phyloP scores from a whole-genome alignment of 2,329 filamentous ascomycete genomes.

The Fusarium tricinctum region DNA sequence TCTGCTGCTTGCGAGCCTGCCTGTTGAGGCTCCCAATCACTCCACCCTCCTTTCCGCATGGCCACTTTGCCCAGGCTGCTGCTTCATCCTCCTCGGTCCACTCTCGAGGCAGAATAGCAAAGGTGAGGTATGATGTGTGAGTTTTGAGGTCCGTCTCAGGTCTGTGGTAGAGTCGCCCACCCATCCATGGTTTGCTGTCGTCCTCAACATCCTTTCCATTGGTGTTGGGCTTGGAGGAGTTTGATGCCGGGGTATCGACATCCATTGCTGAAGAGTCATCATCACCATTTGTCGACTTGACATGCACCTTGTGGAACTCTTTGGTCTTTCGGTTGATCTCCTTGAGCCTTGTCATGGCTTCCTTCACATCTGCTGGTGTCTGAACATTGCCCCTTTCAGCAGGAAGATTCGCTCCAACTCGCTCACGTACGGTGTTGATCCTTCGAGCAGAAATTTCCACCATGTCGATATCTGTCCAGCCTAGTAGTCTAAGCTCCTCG shows the following conservation, averaged over 20 bases:
- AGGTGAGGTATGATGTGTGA: conserved; percentile 97
- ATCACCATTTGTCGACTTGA: conserved; percentile 34
- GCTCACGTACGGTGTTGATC: conserved; percentile 85
- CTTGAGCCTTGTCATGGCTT: conserved; percentile 80
- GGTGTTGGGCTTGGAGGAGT: conserved; percentile 45
- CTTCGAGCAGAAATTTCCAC: conserved; percentile 86
- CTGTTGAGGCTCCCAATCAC: conserved; percentile 69
- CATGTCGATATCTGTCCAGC: conserved; percentile 95
- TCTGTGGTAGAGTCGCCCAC: conserved; percentile 83
- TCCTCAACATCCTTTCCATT: conserved; percentile 46
- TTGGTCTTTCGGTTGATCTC: conserved; percentile 79
- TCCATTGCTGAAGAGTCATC: conserved; percentile 59
- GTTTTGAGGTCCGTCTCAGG: conserved; percentile 92
- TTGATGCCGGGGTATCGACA: conserved; percentile 52
- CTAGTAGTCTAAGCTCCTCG: conserved; percentile 80
- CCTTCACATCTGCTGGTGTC: conserved; percentile 79
- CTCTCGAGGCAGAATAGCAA: conserved; percentile 87
- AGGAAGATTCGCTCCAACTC: conserved; percentile 76
- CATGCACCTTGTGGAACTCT: conserved; percentile 69
- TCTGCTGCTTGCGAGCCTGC: conserved; percentile 68
- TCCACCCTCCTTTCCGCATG: conserved; percentile 67
- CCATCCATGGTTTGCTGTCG: conserved; percentile 72
- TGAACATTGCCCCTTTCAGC: conserved; percentile 79
- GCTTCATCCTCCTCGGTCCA: conserved; percentile 89
- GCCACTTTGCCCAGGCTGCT: conserved; percentile 74